A percentile compares a stretch with the other conserved stretches of the same genome.
These are phyloP conservation scores for Fusarium mundagurra DNA, from an alignment of 2,329 filamentous ascomycete species.

Conservation along the genomic window DNA sequence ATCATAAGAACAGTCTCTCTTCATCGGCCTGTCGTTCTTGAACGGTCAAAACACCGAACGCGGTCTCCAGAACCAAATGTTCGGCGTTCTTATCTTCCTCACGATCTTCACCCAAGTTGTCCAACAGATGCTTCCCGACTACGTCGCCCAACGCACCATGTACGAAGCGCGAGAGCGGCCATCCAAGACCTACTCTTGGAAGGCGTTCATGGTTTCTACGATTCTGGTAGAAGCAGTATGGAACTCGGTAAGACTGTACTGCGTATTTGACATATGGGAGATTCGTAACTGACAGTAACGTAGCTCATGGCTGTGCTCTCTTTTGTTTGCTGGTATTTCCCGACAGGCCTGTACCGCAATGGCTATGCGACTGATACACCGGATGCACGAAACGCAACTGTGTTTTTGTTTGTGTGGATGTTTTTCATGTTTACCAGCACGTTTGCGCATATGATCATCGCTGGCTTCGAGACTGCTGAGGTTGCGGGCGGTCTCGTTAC, in stretches of 20 bases:
- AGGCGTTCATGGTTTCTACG: constrained; percentile 72
- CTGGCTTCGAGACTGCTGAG: constrained; percentile 70
- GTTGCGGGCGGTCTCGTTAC: constrained; percentile 72
- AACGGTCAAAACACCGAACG: constrained; percentile 68
- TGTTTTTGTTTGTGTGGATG: constrained; percentile 70
- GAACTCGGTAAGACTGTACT: constrained; percentile 63
- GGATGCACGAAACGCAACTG: constrained; percentile 62
- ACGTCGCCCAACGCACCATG: constrained; percentile 73
- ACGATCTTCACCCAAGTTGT: constrained; percentile 75
- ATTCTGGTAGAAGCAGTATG: constrained; percentile 72
- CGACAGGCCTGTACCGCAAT: constrained; percentile 70
- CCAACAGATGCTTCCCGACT: constrained; percentile 76
- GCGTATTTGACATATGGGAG: rapidly evolving
- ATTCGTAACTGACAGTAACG: neutral
- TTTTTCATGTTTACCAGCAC: constrained; percentile 75
- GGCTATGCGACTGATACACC: constrained; percentile 60
- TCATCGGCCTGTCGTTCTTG: constrained; percentile 76
- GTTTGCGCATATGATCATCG: constrained; percentile 72
- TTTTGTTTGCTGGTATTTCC: constrained; percentile 75
- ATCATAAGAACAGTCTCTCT: constrained; percentile 53
- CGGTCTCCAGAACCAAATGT: constrained; percentile 77
- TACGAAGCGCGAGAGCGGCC: constrained; percentile 77
- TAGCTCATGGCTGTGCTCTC: constrained; percentile 59
- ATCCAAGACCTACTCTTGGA: constrained; percentile 75
- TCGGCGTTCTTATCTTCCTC: constrained; percentile 75